Evolutionary conservation across 441 rosid species (phyloP), one percentile per base, ranked within the genome.

Genomic region (Mallotus repandus): DNA sequence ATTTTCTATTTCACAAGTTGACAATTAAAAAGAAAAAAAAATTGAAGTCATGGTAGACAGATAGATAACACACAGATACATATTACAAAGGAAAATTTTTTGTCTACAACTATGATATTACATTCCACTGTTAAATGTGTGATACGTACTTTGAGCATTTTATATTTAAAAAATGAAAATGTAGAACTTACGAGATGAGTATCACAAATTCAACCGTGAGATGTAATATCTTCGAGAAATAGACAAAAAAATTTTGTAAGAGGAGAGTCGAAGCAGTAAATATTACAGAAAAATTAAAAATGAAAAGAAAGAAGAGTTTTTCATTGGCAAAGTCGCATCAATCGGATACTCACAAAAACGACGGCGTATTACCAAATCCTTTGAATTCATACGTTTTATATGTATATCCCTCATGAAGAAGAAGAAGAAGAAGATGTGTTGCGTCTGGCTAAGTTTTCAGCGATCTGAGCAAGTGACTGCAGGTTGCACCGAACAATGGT

Each of bases 401-500:
- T 16, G n/a, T 15, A 50, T 50, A 21, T 16, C 48, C 77, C 76
- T 80, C 71, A 68, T 68, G 78, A 71, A 29, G 32, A 29, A 1
- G 32, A 29, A 4, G 66, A 59, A n/a, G 67, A 68, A n/a, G 79
- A 4, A 7, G 65, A 49, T 15, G 38, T 74, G 69, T 70, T 82
- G 74, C 78, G 76, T 72, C 87, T 75, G 38, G 81, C 82, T 59
- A 74, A 73, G 82, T 81, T 81, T 85, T 85, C 88, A 6, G 94
- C 88, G 77, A 89, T 81, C 83, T 83, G 90, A 12, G 92, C 90
- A 69, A 92, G 72, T 45, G 94, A 90, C 69, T 84, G 91, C 75
- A 92, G 85, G 82, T 92, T 92, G 85, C 96, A 92, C 67, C 96
- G 83, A 18, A 92, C 90, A 49, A 92, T 89, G 7, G 96, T 92